A percentile compares a stretch with the other conserved stretches of the same genome.
These are phyloP conservation scores for Apiospora sp. DNA, from an alignment of 2,329 filamentous ascomycete species.

Conservation along the genomic window DNA sequence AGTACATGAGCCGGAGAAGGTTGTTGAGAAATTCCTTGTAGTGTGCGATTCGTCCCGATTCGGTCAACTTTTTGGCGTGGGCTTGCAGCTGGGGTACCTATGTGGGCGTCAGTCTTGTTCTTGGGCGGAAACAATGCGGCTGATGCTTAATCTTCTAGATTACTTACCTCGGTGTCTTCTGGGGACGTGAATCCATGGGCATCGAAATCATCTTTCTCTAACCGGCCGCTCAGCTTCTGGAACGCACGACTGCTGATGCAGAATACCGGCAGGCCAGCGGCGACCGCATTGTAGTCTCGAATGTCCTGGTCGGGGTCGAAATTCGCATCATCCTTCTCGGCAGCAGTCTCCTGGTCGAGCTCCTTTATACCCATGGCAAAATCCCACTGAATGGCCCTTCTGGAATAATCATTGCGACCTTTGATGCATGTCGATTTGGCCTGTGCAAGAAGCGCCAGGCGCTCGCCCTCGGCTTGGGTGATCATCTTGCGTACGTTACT, in stretches of 20 bases:
- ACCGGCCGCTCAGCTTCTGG: slow-evolving; percentile 65
- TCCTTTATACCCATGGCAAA: slow-evolving; percentile 63
- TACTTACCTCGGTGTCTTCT: slow-evolving; percentile 60
- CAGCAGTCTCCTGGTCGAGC: slow-evolving; percentile 61
- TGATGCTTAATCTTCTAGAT: neutral
- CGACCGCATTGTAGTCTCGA: slow-evolving; percentile 66
- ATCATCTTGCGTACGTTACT: slow-evolving; percentile 38
- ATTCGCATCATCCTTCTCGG: slow-evolving; percentile 60
- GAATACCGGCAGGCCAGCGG: slow-evolving; percentile 65
- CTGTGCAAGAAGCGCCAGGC: neutral
- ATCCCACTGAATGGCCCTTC: slow-evolving; percentile 59
- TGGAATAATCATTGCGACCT: neutral
- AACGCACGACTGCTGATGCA: slow-evolving; percentile 70
- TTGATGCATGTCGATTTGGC: slow-evolving; percentile 8
- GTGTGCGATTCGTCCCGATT: slow-evolving; percentile 45
- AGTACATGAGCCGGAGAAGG: slow-evolving; percentile 55
- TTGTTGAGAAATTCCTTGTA: slow-evolving; percentile 60
- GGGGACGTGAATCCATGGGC: slow-evolving; percentile 56
- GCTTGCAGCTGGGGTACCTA: slow-evolving; percentile 61
- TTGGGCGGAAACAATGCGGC: neutral
- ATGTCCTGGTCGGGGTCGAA: slow-evolving; percentile 63
- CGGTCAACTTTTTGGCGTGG: slow-evolving; percentile 66
- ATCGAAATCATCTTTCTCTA: slow-evolving; percentile 56
- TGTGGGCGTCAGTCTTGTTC: neutral
- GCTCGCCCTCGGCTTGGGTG: neutral